Evolutionary conservation across 2,329 filamentous ascomycete species (phyloP), one percentile per base, ranked within the genome.

Genomic region (Exophiala phaeomuriformis): DNA sequence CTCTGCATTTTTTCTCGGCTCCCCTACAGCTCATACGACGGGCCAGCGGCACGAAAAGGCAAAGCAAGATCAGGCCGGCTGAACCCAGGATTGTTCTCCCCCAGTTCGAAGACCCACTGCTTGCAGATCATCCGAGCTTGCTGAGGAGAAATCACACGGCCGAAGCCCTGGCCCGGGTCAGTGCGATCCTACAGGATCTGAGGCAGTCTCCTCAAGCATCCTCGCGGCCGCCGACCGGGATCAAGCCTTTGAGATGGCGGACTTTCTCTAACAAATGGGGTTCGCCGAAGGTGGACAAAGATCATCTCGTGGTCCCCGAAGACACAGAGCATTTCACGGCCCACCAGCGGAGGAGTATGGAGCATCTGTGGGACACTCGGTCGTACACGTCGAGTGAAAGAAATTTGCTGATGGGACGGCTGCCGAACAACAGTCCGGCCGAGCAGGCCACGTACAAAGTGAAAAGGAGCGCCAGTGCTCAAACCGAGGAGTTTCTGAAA

Each of bases 401-500:
- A 35, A 47, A 52, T 37, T 28, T 61, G 29, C 58, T 54, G 6
- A 55, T 56, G 47, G 61, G 60, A 32, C 29, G 35, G 30, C 51
- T 48, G 36, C 62, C 62, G n/a, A 49, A 48, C 44, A 63, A 60
- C 29, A 63, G 60, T 5, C 62, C 62, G 2, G 55, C 58, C 33
- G 60, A 63, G 43, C 40, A 40, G 7, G 62, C 60, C 3, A 64
- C 61, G 5, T 64, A 64, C 52, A 59, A 55, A 37, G 49, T 64
- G 39, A 63, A 63, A 48, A 47, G 60, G 37, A 61, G 56, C 40
- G 49, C 58, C 9, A 63, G 61, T 46, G 56, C 60, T 29, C 56
- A 60, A 43, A 61, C 60, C 8, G 61, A 64, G 44, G 62, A 63
- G 40, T 64, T 60, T 45, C 29, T 63, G 9, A 63, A 61, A 37